These are phyloP conservation scores for Incumbomyces delicatus DNA, from an alignment of 2,329 filamentous ascomycete species.

Conservation along the genomic window DNA sequence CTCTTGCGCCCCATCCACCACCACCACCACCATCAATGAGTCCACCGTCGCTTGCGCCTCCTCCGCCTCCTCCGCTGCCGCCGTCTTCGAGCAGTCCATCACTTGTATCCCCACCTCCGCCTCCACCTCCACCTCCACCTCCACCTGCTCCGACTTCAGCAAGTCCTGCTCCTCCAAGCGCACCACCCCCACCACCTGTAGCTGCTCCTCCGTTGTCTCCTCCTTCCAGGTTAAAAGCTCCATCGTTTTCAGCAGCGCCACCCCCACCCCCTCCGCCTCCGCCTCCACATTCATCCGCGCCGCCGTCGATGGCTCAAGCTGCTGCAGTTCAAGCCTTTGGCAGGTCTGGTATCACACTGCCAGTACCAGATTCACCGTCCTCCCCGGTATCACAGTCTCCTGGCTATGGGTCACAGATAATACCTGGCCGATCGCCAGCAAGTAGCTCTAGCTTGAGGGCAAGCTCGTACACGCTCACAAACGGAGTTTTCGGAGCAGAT, in stretches of 20 bases:
- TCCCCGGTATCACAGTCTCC: constrained; percentile 32
- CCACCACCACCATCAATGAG: constrained; percentile 25
- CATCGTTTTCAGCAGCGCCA: constrained; percentile 31
- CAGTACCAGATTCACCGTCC: constrained; percentile 34
- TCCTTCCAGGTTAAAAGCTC: constrained; percentile 29
- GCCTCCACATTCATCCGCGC: constrained; percentile 33
- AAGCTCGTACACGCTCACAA: constrained; percentile 64
- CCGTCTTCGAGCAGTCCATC: constrained; percentile 32
- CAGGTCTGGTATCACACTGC: constrained; percentile 23
- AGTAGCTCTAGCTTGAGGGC: constrained; percentile 59
- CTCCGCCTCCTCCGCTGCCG: constrained; percentile 32
- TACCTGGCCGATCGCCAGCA: constrained; percentile 30
- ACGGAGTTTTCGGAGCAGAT: constrained; percentile 36
- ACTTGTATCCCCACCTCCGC: constrained; percentile 38
- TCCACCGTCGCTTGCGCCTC: constrained; percentile 34
- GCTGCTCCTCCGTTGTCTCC: constrained; percentile 37
- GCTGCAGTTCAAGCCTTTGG: constrained; percentile 51
- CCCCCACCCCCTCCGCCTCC: constrained; percentile 39
- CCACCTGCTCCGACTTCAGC: constrained; percentile 31
- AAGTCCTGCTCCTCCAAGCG: constrained; percentile 29
- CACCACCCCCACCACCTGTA: constrained; percentile 33
- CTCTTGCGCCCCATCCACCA: constrained; percentile 41
- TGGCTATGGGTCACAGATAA: constrained; percentile 35
- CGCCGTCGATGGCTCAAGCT: constrained; percentile 34
- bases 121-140: constrained; percentile 34